These are phyloP conservation scores for Phytophthora pseudosyringae DNA, from an alignment of 352 stramenopile species.

Conservation along the genomic window DNA sequence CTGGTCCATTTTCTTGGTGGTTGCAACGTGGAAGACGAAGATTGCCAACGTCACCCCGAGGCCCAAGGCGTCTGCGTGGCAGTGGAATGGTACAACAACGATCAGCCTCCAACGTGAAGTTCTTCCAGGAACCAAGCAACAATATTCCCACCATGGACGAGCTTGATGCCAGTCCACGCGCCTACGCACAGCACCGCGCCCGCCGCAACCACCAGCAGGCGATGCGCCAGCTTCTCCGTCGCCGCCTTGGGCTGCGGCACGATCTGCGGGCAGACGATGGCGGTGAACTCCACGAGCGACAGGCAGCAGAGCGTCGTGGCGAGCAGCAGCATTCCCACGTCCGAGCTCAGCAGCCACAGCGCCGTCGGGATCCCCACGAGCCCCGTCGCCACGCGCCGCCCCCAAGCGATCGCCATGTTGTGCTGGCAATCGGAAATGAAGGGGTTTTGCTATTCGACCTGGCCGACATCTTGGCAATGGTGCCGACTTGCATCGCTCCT, in stretches of 20 bases:
- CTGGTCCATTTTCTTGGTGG: slow-evolving; percentile 43
- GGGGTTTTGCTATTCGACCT: slow-evolving; percentile 12
- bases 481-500: not conserved
- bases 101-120: slow-evolving; percentile 1
- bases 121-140: not conserved
- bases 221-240: slow-evolving; percentile 25
- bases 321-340: slow-evolving; percentile 58
- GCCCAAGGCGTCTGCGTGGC: slow-evolving; percentile 43
- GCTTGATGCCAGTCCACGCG: slow-evolving; percentile 45
- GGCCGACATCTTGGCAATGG: too few relatives aligned
- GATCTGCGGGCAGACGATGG: slow-evolving; percentile 55
- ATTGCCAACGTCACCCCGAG: slow-evolving; percentile 36
- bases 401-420: slow-evolving; percentile 59
- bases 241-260: slow-evolving; percentile 29
- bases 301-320: slow-evolving; percentile 55
- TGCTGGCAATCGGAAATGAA: slow-evolving; percentile 24
- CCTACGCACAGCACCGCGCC: slow-evolving; percentile 39
- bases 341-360: slow-evolving; percentile 56
- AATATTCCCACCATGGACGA: slow-evolving; percentile 33
- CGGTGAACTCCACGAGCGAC: slow-evolving; percentile 64
- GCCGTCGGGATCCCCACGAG: slow-evolving; percentile 65
- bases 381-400: slow-evolving; percentile 58
- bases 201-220: slow-evolving; percentile 35
- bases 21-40: slow-evolving; percentile 48
- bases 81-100: not conserved